Base-by-base conservation (phyloP, 306 rosid species). In the Castanea sativa region DNA sequence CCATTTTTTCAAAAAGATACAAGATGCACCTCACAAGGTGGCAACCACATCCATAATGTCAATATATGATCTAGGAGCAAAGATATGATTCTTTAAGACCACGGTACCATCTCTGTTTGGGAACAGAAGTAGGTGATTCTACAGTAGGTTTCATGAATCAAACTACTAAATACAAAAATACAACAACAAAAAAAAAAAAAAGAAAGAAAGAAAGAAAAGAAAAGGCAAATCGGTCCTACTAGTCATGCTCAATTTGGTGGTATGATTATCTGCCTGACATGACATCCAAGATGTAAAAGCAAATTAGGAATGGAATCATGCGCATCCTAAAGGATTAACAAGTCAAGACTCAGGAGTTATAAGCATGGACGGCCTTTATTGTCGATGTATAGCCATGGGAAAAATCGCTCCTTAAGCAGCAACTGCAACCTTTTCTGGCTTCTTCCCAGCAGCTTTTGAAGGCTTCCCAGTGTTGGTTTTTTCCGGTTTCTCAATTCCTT, bases 401-500 rank as follows among this genome's bases (percentile, higher is more conserved):
- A 58, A 19, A n/a, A 49, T 10, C 56, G 45, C 19, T 70, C 73
- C 67, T 83, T 84, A 91, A 30, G 92, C 87, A 80, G 89, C 55
- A 81, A 79, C 87, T n/a, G 87, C 87, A 85, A 85, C 93, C 89
- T 92, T 85, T 86, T 84, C 91, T 73, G 77, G 76, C 77, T 88
- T 90, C 85, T 88, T 89, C 82, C 77, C 78, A 35, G 85, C 78
- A 76, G 85, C 80, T 80, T 89, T 90, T 73, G 90, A 23, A 85
- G 96, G 88, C 79, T 86, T 90, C 73, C 57, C 89, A 10, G 69
- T 18, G 55, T 73, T 72, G 23, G 20, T 77, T 15, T 49, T 78
- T 35, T 75, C 79, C 35, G 91, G 96, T 82, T 89, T 91, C 86
- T 88, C 90, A 76, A 95, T 86, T 83, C 99, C 99, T 89, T 93